Conservation (phyloP, 352 stramenopile genomes). For the Elongisporangium anandrum region DNA sequence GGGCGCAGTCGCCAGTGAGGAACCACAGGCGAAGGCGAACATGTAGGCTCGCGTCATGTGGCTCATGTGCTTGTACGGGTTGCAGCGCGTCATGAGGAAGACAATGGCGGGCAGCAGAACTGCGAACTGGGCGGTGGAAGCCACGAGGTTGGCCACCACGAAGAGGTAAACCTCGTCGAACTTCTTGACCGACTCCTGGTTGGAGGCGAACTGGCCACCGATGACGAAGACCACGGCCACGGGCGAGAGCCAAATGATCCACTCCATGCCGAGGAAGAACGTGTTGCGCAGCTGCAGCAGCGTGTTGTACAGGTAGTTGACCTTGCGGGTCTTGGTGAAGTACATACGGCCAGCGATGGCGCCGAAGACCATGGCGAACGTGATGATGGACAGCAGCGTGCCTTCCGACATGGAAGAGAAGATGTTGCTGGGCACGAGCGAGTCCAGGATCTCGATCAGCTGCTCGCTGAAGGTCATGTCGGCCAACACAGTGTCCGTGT, state of each 20-base stretch:
- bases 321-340: constrained; percentile 46
- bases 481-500: constrained; percentile 26
- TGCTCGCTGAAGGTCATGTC: constrained; percentile 53
- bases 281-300: constrained; percentile 62
- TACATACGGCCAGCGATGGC: constrained; percentile 48
- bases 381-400: constrained; percentile 57
- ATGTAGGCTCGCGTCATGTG: constrained; percentile 60
- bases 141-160: constrained; percentile 31
- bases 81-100: too few relatives aligned
- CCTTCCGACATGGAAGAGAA: constrained; percentile 37
- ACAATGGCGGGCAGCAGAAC: constrained; percentile 36
- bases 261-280: too few relatives aligned
- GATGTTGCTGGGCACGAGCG: constrained; percentile 66
- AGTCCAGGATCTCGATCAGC: constrained; percentile 46
- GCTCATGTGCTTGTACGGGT: constrained; percentile 58
- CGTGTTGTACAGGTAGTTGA: constrained; percentile 66
- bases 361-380: constrained; percentile 64
- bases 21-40: constrained; percentile 61
- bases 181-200: constrained; percentile 33
- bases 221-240: constrained; percentile 64
- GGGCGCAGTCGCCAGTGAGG: constrained; percentile 58
- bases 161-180: constrained; percentile 50
- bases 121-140: constrained; percentile 32
- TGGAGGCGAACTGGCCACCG: constrained; percentile 44
- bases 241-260: constrained; percentile 61